These are phyloP conservation scores for Coriolopsis trogii DNA, from an alignment of 1,284 basidiomycete genomes.

Conservation along the genomic window DNA sequence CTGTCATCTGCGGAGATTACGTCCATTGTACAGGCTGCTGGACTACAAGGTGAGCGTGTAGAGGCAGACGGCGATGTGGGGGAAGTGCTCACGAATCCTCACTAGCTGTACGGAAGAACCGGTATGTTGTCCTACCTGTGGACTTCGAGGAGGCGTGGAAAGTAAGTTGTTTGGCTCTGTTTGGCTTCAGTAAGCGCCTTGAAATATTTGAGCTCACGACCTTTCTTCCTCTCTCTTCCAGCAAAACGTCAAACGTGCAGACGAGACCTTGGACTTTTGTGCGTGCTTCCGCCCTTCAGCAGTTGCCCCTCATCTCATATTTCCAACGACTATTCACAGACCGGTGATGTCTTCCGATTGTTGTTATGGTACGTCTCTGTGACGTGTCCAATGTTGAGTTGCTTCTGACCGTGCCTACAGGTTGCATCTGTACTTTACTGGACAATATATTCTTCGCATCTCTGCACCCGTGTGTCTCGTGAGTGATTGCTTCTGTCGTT, in stretches of 20 bases:
- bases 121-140: slow-evolving; percentile 94
- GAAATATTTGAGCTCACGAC: slow-evolving; percentile 40
- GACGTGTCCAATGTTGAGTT: slow-evolving; percentile 7
- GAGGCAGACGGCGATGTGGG: not conserved
- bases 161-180: slow-evolving; percentile 64
- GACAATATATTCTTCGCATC: slow-evolving; percentile 34
- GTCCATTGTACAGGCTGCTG: slow-evolving; percentile 96
- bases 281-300: slow-evolving; percentile 38
- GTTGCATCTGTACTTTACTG: slow-evolving; percentile 37
- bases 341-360: slow-evolving; percentile 42
- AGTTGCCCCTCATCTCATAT: slow-evolving; percentile 14
- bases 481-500: slow-evolving; percentile 10
- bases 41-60: slow-evolving; percentile 78
- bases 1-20: slow-evolving; percentile 96
- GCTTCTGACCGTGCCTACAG: slow-evolving; percentile 15
- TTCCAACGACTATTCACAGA: slow-evolving; percentile 42
- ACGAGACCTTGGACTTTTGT: slow-evolving; percentile 98
- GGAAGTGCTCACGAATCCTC: not conserved
- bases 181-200: slow-evolving; percentile 39
- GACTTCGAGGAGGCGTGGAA: slow-evolving; percentile 99
- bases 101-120: slow-evolving; percentile 93
- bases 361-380: slow-evolving; percentile 30
- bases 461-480: slow-evolving; percentile 8
- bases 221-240: slow-evolving; percentile 41
- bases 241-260: slow-evolving; percentile 92